These are phyloP conservation scores for Suillus subluteus DNA, from an alignment of 768 basidiomycete genomes.

Conservation along the genomic window DNA sequence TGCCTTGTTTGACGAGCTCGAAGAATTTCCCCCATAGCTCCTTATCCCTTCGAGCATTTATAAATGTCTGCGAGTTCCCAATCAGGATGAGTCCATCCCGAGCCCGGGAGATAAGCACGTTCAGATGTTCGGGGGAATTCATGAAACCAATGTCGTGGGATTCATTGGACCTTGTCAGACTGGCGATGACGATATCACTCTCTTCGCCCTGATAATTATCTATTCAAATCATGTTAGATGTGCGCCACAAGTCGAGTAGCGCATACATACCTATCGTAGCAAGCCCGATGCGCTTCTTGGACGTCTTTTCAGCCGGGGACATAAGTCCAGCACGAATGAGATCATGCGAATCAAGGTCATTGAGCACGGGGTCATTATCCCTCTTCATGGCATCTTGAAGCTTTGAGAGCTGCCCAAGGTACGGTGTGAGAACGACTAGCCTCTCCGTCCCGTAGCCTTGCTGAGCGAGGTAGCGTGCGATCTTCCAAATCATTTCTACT, in stretches of 20 bases:
- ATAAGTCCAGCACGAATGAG: slow-evolving; percentile 61
- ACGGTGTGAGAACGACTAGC: slow-evolving; percentile 70
- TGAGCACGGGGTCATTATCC: slow-evolving; percentile 59
- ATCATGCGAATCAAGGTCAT: slow-evolving; percentile 64
- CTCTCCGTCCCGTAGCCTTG: slow-evolving; percentile 67
- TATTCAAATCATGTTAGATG: slow-evolving; percentile 23
- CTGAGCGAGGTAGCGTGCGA: slow-evolving; percentile 65
- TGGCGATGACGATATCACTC: slow-evolving; percentile 66
- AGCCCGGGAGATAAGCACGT: slow-evolving; percentile 72
- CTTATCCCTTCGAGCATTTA: slow-evolving; percentile 50
- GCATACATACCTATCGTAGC: slow-evolving; percentile 61
- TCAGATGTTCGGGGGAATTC: slow-evolving; percentile 68
- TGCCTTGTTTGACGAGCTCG: slow-evolving; percentile 41
- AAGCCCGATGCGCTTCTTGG: slow-evolving; percentile 53
- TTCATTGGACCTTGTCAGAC: slow-evolving; percentile 62
- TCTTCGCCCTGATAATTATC: slow-evolving; percentile 84
- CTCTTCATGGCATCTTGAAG: slow-evolving; percentile 49
- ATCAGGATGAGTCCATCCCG: slow-evolving; percentile 67
- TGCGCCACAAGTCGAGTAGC: background rate
- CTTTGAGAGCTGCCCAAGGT: slow-evolving; percentile 66
- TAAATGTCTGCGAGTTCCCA: slow-evolving; percentile 65
- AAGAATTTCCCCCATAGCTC: slow-evolving; percentile 58
- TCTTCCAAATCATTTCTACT: slow-evolving; percentile 65
- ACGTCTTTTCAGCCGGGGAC: slow-evolving; percentile 36
- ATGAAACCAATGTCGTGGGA: slow-evolving; percentile 69